Base-by-base conservation (phyloP, 306 rosid species). In the Hippophae gyantsensis region DNA sequence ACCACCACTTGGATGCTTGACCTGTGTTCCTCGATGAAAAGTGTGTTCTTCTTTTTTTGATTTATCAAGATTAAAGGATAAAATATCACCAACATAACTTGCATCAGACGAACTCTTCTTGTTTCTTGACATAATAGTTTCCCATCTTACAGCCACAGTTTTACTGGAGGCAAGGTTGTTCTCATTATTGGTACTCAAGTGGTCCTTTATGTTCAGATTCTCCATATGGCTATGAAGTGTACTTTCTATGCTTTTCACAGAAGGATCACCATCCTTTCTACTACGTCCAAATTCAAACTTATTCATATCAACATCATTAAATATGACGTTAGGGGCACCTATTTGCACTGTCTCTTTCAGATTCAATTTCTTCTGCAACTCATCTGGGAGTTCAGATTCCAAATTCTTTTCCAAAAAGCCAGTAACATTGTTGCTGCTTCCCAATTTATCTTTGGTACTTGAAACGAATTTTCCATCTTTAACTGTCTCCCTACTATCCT, bases 301-400 rank as follows among this genome's bases (percentile, higher is more conserved):
- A 42, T 66, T 48, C 60, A 9, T 18, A 56, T 59, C 72, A 52
- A 59, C 61, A 43, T 53, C 57, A 57, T 62, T 47, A 54, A 6
- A 52, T 14, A 7, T 26, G 53, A 43, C 61, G 64, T 43, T 63
- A 45, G 57, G 44, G 13, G 57, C 66, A 60, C 52, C 73, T 60
- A 9, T 45, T 53, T 71, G 43, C 44, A 44, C 76, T 43, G 68
- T 51, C 60, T 67, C 87, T 43, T 60, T 53, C 57, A 86, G 62
- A 57, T 58, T 76, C 74, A 82, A 64, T 56, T 79, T 86, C 78
- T 59, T 70, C 47, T 44, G 71, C 81, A 85, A 72, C 66, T 85
- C 84, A n/a, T 73, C 57, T 23, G 60, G 79, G 42, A 92, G 89
- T 42, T 84, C 85, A 13, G 65, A 72, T 43, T 68, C 89, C 7